Percentiles rank a stretch among this genome's conserved stretches.
phyloP scores from a whole-genome alignment of 352 stramenopile genomes.

The Phytophthora aleatoria region DNA sequence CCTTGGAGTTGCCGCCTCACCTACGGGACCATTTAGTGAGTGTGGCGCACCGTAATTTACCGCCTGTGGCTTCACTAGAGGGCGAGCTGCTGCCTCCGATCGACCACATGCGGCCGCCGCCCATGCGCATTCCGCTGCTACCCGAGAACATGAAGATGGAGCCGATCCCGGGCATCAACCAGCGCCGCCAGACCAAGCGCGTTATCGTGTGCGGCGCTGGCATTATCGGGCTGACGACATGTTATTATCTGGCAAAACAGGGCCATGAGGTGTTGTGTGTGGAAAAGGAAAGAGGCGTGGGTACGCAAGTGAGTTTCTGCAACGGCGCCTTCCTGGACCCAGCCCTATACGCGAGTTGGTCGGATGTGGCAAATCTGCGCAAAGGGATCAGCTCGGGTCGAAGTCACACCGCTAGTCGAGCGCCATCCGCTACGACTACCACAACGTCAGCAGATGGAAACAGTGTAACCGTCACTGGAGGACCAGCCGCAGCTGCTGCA shows the following conservation, averaged over 20 bases:
- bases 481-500: slow-evolving; percentile 41
- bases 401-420: slow-evolving; percentile 12
- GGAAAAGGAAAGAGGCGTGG: slow-evolving; percentile 80
- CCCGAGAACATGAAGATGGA: slow-evolving; percentile 77
- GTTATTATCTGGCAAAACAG: slow-evolving; percentile 86
- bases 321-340: slow-evolving; percentile 86
- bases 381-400: slow-evolving; percentile 35
- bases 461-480: slow-evolving; percentile 40
- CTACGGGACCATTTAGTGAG: slow-evolving; percentile 64
- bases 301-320: slow-evolving; percentile 81
- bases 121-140: slow-evolving; percentile 62
- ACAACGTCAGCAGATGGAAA: slow-evolving; percentile 36
- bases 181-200: slow-evolving; percentile 68
- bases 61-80: slow-evolving; percentile 38
- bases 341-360: slow-evolving; percentile 82
- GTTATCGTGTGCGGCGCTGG: slow-evolving; percentile 87
- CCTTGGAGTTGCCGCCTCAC: slow-evolving; percentile 57
- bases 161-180: slow-evolving; percentile 58
- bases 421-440: slow-evolving; percentile 14
- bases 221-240: slow-evolving; percentile 85
- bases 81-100: slow-evolving; percentile 67
- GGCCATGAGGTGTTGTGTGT: slow-evolving; percentile 88
- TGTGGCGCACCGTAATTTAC: slow-evolving; percentile 38
- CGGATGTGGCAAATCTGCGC: slow-evolving; percentile 68
- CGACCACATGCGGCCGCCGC: slow-evolving; percentile 50